phyloP scores from a whole-genome alignment of 768 basidiomycete species.

The Polyporus arcularius region DNA sequence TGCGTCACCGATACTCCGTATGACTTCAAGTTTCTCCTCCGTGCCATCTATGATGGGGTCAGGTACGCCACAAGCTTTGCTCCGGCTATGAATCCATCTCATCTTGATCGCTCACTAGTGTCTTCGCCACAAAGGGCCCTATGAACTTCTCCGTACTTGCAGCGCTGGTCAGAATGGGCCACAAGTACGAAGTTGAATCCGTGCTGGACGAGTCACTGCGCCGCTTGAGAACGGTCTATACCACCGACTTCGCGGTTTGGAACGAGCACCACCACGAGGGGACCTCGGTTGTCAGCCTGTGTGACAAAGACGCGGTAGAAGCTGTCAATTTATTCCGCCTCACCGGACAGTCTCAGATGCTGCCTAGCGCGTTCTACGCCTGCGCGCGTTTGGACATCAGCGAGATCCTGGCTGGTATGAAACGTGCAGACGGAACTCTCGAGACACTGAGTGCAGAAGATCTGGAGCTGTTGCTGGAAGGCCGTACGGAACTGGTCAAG shows the following conservation, averaged over 20 bases:
- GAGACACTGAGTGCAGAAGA: not conserved
- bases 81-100: too few relatives aligned
- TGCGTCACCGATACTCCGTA: conserved; percentile 4
- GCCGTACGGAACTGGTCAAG: too few relatives aligned
- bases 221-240: conserved; percentile 1
- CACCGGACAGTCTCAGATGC: not conserved
- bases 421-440: not conserved
- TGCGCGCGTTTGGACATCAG: not conserved
- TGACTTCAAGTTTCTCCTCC: conserved; percentile 10
- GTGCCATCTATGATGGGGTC: not conserved
- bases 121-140: not conserved
- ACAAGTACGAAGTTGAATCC: conserved; percentile 13
- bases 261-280: not conserved
- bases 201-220: not conserved
- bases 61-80: not conserved
- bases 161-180: conserved; percentile 4
- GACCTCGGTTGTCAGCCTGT: not conserved
- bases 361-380: conserved; percentile 5
- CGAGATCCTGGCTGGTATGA: not conserved
- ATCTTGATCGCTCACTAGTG: too few relatives aligned
- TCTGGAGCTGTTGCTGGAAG: not conserved
- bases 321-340: conserved; percentile 4
- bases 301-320: not conserved
- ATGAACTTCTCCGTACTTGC: conserved; percentile 2
- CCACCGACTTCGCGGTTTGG: not conserved